These are phyloP conservation scores for Wickerhamia fluorescens DNA, from an alignment of 805 yeast species.

Conservation along the genomic window DNA sequence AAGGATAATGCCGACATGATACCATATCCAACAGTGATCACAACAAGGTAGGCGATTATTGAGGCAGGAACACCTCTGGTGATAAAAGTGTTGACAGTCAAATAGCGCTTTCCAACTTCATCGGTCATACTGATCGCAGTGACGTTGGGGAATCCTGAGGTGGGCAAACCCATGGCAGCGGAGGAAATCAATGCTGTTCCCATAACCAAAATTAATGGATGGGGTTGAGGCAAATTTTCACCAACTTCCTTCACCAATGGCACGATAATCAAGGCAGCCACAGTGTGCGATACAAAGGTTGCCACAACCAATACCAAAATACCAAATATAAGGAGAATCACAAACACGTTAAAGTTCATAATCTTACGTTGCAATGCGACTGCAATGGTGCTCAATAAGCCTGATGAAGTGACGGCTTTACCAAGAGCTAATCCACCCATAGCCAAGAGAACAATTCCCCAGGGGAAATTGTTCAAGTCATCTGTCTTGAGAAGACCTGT, in stretches of 20 bases:
- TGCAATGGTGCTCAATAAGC: slow-evolving; percentile 41
- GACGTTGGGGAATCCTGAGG: slow-evolving; percentile 96
- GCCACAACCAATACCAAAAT: slow-evolving; percentile 76
- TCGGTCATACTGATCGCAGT: slow-evolving; percentile 94
- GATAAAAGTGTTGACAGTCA: slow-evolving; percentile 81
- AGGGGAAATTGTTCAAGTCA: slow-evolving; percentile 46
- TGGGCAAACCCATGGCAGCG: slow-evolving; percentile 95
- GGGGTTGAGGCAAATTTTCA: slow-evolving; percentile 64
- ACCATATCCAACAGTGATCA: slow-evolving; percentile 74
- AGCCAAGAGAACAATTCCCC: slow-evolving; percentile 48
- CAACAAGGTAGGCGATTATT: slow-evolving; percentile 60
- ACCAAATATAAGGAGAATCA: slow-evolving; percentile 50
- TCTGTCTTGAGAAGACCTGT: slow-evolving; percentile 41
- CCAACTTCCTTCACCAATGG: slow-evolving; percentile 92
- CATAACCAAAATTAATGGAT: slow-evolving; percentile 75
- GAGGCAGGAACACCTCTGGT: slow-evolving; percentile 89
- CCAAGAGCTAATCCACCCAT: slow-evolving; percentile 54
- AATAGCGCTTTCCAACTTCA: slow-evolving; percentile 83
- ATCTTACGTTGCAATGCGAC: slow-evolving; percentile 36
- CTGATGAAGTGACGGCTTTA: slow-evolving; percentile 43
- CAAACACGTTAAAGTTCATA: slow-evolving; percentile 36
- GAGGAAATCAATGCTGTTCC: slow-evolving; percentile 68
- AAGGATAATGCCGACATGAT: slow-evolving; percentile 40
- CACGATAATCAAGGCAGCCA: slow-evolving; percentile 87
- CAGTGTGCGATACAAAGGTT: slow-evolving; percentile 94